Evolutionary conservation across 2,329 filamentous ascomycete genomes (phyloP).

Genomic region (Blastomyces parvus): DNA sequence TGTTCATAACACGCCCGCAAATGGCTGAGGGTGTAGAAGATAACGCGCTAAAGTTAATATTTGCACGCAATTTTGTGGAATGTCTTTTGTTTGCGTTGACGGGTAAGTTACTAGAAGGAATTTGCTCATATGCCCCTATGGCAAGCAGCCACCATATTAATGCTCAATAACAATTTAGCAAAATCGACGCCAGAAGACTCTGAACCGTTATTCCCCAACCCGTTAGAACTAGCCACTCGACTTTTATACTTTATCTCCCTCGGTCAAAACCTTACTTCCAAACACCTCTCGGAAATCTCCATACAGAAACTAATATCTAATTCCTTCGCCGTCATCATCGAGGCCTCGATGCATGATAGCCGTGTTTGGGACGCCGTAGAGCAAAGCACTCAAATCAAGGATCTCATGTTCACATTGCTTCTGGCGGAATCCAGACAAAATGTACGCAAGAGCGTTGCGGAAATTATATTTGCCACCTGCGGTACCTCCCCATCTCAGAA

Average conservation of each 20-base stretch:
- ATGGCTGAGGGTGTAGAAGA: conserved; percentile 41
- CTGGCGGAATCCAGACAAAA: conserved; percentile 35
- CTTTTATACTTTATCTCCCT: conserved; percentile 30
- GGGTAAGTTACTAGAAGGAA: conserved; percentile 32
- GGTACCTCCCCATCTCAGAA: conserved; percentile 26
- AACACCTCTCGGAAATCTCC: conserved; percentile 15
- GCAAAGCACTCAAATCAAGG: conserved; percentile 27
- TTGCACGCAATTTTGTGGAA: conserved; percentile 49
- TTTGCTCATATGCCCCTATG: neutral
- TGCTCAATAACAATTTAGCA: conserved; percentile 16
- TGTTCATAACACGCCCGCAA: conserved; percentile 51
- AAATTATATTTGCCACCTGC: conserved; percentile 32
- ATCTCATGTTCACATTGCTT: conserved; percentile 35
- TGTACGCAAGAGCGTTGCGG: conserved; percentile 32
- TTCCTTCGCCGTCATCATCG: conserved; percentile 41
- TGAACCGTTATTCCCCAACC: conserved; percentile 27
- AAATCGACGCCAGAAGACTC: conserved; percentile 21
- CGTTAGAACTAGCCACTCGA: conserved; percentile 27
- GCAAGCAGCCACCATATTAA: neutral
- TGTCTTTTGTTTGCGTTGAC: conserved; percentile 48
- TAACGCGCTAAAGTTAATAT: conserved; percentile 39
- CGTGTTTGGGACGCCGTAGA: conserved; percentile 39
- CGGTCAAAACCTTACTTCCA: conserved; percentile 16
- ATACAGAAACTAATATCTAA: conserved; percentile 33
- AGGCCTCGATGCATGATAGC: conserved; percentile 40